A percentile compares a stretch with the other conserved stretches of the same genome.
phyloP scores from a whole-genome alignment of 2,329 filamentous ascomycete species.

The Penicillium paneum region DNA sequence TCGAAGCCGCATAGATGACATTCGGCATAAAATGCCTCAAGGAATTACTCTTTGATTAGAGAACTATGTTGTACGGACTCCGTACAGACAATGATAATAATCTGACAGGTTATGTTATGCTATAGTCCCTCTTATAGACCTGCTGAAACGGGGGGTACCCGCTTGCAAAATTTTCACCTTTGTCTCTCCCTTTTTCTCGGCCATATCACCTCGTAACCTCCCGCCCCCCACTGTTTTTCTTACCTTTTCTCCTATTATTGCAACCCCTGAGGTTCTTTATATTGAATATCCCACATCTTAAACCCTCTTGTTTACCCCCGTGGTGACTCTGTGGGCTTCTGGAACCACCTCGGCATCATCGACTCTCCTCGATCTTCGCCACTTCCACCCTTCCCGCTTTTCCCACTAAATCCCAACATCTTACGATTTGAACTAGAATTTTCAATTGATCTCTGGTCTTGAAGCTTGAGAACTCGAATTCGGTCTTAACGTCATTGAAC shows the following conservation, averaged over 20 bases:
- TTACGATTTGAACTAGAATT: too few relatives aligned
- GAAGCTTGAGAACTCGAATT: not conserved
- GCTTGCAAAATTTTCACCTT: constrained; percentile 1
- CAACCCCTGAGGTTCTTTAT: not conserved
- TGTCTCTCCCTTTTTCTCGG: not conserved
- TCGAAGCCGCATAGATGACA: not conserved
- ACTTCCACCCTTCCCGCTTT: not conserved
- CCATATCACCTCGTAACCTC: too few relatives aligned
- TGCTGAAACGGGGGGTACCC: not conserved
- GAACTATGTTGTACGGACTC: too few relatives aligned
- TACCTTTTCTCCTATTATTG: not conserved
- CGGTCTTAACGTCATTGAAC: constrained; percentile 8
- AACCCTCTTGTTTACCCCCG: not conserved
- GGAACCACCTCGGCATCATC: constrained; percentile 1
- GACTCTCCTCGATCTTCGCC: constrained; percentile 3
- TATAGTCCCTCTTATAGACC: not conserved
- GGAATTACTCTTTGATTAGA: too few relatives aligned
- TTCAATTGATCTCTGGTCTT: not conserved
- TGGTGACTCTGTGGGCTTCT: not conserved
- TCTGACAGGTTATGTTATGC: not conserved
- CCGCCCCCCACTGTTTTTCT: not conserved
- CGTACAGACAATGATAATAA: not conserved
- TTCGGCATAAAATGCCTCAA: not conserved
- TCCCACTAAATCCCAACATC: not conserved
- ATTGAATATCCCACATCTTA: not conserved